phyloP scores from a whole-genome alignment of 2,329 filamentous ascomycete genomes.

The Pseudocercospora vitis region DNA sequence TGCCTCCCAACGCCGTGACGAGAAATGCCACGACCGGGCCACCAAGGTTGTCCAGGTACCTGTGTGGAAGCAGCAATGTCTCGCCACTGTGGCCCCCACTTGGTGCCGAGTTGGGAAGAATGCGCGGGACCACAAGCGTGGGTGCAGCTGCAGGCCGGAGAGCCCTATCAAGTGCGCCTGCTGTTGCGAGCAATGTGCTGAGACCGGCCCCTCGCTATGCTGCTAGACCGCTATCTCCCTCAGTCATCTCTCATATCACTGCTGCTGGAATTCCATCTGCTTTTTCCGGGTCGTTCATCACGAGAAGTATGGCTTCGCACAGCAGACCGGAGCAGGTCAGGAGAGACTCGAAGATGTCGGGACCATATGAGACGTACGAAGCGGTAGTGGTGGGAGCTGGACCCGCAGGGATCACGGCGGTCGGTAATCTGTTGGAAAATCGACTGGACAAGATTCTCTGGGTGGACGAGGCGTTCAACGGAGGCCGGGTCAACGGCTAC shows the following conservation, averaged over 20 bases:
- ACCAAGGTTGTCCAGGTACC: background rate
- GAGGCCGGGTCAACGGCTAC: slow-evolving; percentile 43
- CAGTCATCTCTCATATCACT: background rate
- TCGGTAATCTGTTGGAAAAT: slow-evolving; percentile 62
- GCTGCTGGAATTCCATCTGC: background rate
- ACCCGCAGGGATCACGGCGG: slow-evolving; percentile 59
- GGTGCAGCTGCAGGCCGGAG: slow-evolving; percentile 7
- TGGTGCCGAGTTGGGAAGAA: slow-evolving; percentile 5
- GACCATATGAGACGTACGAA: slow-evolving; percentile 39
- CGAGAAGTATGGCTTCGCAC: slow-evolving; percentile 17
- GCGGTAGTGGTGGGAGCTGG: slow-evolving; percentile 62
- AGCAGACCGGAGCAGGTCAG: slow-evolving; percentile 8
- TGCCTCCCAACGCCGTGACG: slow-evolving; percentile 8
- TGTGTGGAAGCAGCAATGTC: background rate
- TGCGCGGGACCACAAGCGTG: slow-evolving; percentile 11
- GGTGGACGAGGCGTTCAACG: slow-evolving; percentile 59
- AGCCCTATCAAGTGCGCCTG: slow-evolving; percentile 11
- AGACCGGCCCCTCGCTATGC: slow-evolving; percentile 14
- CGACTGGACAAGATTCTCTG: slow-evolving; percentile 55
- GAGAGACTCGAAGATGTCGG: slow-evolving; percentile 21
- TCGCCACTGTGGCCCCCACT: slow-evolving; percentile 9
- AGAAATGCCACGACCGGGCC: slow-evolving; percentile 4
- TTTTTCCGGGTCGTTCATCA: background rate
- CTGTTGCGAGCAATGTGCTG: background rate
- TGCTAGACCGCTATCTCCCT: slow-evolving; percentile 5